phyloP scores from a whole-genome alignment of 768 basidiomycete species.

The Russula ochroleuca region DNA sequence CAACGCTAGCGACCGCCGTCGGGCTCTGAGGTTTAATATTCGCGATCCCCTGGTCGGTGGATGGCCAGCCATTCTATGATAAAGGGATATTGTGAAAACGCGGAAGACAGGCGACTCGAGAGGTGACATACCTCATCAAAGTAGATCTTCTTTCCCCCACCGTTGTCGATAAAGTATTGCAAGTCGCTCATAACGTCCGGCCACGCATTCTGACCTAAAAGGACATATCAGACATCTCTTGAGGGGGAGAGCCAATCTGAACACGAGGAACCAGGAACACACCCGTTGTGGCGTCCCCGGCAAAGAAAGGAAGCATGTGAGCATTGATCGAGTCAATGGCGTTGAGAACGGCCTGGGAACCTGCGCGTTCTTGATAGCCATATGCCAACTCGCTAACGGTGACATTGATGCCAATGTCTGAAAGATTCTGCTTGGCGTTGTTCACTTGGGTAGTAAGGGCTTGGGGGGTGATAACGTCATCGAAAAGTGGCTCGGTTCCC shows the following conservation, averaged over 20 bases:
- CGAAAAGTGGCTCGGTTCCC: slow-evolving; percentile 66
- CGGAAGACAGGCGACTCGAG: not conserved
- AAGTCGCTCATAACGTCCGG: slow-evolving; percentile 54
- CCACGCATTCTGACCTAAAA: slow-evolving; percentile 53
- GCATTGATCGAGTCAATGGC: slow-evolving; percentile 60
- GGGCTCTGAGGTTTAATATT: slow-evolving; percentile 62
- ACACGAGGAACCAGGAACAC: slow-evolving; percentile 14
- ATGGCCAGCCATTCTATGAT: slow-evolving; percentile 70
- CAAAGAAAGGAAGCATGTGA: slow-evolving; percentile 70
- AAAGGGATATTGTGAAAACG: not conserved
- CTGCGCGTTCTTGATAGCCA: slow-evolving; percentile 44
- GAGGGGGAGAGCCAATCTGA: not conserved
- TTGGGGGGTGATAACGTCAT: slow-evolving; percentile 45
- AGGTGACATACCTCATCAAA: slow-evolving; percentile 51
- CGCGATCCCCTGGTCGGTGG: slow-evolving; percentile 43
- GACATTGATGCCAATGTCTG: slow-evolving; percentile 52
- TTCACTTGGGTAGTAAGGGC: slow-evolving; percentile 48
- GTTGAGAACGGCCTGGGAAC: slow-evolving; percentile 50
- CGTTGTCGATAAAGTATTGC: slow-evolving; percentile 60
- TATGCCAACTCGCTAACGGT: slow-evolving; percentile 45
- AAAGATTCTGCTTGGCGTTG: slow-evolving; percentile 45
- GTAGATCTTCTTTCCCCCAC: slow-evolving; percentile 67
- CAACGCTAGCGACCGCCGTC: slow-evolving; percentile 48
- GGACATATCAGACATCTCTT: not conserved
- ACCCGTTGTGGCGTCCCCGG: slow-evolving; percentile 51